Conservation (phyloP, 805 yeast species). For the Maudiozyma pseudohumilis region DNA sequence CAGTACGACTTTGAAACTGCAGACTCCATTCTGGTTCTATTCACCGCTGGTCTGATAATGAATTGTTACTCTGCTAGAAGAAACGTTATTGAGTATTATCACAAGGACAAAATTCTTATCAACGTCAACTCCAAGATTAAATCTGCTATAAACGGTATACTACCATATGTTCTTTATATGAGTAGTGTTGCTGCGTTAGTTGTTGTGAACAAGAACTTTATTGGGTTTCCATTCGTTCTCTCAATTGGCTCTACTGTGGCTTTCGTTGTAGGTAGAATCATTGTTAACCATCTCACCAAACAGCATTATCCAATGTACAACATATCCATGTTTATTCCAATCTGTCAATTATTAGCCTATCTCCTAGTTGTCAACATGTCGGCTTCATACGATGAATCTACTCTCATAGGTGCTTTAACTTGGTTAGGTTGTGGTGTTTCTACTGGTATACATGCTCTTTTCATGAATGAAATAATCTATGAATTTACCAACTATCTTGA, state of each 20-base stretch:
- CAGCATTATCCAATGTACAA: constrained; percentile 69
- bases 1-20: constrained; percentile 31
- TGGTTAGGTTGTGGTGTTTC: constrained; percentile 63
- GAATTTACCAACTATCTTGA: constrained; percentile 74
- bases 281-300: constrained; percentile 72
- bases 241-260: constrained; percentile 73
- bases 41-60: constrained; percentile 47
- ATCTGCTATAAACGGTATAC: constrained; percentile 42
- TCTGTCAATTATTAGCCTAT: constrained; percentile 33
- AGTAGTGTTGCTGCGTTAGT: constrained; percentile 38
- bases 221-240: constrained; percentile 48
- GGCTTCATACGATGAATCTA: constrained; percentile 29
- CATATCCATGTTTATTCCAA: constrained; percentile 60
- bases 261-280: constrained; percentile 82
- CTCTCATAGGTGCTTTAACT: constrained; percentile 41
- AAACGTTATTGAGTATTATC: constrained; percentile 44
- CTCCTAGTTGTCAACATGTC: constrained; percentile 13
- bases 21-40: constrained; percentile 45
- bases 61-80: constrained; percentile 59
- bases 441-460: constrained; percentile 56
- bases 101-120: constrained; percentile 16
- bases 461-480: constrained; percentile 67
- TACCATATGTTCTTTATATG: constrained; percentile 58
- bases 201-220: constrained; percentile 39
- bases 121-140: constrained; percentile 20